Evolutionary conservation across 2,329 filamentous ascomycete genomes (phyloP), one percentile per base, ranked within the genome.

Genomic region (Talaromyces verruculosus): DNA sequence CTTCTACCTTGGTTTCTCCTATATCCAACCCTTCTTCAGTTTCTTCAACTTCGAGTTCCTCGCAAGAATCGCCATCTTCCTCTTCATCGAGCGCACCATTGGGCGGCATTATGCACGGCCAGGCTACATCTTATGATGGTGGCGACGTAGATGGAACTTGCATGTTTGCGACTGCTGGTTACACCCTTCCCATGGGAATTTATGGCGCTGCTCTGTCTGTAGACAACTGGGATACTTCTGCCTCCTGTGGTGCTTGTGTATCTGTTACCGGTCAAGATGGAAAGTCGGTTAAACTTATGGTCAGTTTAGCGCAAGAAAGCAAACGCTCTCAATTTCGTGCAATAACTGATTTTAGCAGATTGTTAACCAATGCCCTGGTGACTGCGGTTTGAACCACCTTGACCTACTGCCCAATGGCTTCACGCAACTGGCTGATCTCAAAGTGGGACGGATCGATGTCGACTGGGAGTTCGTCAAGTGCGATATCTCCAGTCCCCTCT

Each of bases 221-320:
- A 45, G 77, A 81, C 2, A 84, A 83, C 69, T 91, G 88, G 88
- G 67, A 72, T 35, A 61, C 74, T 62, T 81, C 84, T 1, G 81
- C 79, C 49, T 79, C 85, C 68, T 91, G 89, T 71, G 88, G 89
- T 69, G 79, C 82, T 22, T 91, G 89, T 69, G 77, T 91, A 13
- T 75, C 82, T 61, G 86, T 91, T 83, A 75, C 70, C 3, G 74
- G 73, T 1, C 74, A 73, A 3, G 80, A 74, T 15, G 35, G 41
- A 37, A 87, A 87, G 19, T 85, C 84, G 28, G 83, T 90, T 74
- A 89, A 82, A n/a, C 41, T 43, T n/a, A 43, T 43, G 41, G 41
- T 43, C 17, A 43, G 41, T 43, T 43, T 6, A 41, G 39, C 17
- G 39, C 39, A 33, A 41, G 17, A 7, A 41, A 41, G 17, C 39